phyloP scores from a whole-genome alignment of 305 asterid genomes.

The Petunia hybrid region DNA sequence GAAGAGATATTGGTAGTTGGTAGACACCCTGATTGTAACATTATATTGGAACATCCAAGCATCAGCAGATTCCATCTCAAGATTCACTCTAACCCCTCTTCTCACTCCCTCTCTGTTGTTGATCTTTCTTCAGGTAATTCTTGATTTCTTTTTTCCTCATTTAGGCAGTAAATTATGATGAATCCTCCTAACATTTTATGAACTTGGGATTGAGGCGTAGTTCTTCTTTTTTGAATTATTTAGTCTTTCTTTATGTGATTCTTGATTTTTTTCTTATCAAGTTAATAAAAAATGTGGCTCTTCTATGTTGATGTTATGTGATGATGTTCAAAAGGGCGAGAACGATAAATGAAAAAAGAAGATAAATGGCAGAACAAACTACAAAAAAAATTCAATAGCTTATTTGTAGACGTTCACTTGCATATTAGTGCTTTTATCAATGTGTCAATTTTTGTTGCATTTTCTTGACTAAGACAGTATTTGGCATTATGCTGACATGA shows the following conservation, averaged over 20 bases:
- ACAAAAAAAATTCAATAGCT: neutral
- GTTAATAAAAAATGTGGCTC: no score
- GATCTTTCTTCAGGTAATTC: slow-evolving; percentile 73
- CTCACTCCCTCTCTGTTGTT: slow-evolving; percentile 59
- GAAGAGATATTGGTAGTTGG: slow-evolving; percentile 75
- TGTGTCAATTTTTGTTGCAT: neutral
- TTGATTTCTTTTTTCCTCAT: neutral
- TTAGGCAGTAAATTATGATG: neutral
- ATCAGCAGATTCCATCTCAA: slow-evolving; percentile 92
- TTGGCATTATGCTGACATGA: no score
- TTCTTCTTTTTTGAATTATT: no score
- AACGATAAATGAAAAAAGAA: no score
- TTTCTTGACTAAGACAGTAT: no score
- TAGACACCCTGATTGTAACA: slow-evolving; percentile 81
- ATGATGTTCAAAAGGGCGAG: no score
- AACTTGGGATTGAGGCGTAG: no score
- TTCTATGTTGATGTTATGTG: no score
- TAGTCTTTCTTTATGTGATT: no score
- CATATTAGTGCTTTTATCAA: neutral
- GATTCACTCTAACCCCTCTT: slow-evolving; percentile 61
- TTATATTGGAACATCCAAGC: slow-evolving; percentile 85
- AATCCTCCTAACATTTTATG: no score
- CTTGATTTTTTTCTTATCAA: no score
- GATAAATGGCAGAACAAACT: no score
- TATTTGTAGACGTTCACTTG: neutral